Evolutionary conservation across 176 grass and related monocot species (phyloP).

Genomic region (Carex littledalei): DNA sequence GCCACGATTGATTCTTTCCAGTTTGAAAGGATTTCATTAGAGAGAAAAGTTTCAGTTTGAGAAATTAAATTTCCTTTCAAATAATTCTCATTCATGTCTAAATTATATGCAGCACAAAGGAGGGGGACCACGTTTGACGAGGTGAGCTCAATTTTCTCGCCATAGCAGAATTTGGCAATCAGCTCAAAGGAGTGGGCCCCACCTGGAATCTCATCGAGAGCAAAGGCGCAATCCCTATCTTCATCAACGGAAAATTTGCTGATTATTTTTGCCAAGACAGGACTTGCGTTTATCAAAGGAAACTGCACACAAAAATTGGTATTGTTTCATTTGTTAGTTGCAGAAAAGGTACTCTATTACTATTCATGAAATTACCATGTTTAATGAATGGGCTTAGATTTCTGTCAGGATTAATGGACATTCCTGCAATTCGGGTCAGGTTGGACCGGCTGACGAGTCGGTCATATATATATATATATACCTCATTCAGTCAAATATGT

Average conservation of each 20-base stretch:
- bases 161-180: slow-evolving; percentile 79
- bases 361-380: background rate
- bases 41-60: slow-evolving; percentile 67
- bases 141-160: slow-evolving; percentile 79
- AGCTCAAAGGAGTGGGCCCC: slow-evolving; percentile 88
- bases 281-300: slow-evolving; percentile 76
- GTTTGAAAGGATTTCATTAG: slow-evolving; percentile 45
- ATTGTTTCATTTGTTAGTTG: background rate
- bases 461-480: background rate
- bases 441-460: background rate
- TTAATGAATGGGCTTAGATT: background rate
- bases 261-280: slow-evolving; percentile 69
- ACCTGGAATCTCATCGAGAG: slow-evolving; percentile 78
- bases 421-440: background rate
- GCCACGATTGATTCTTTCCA: slow-evolving; percentile 85
- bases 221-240: slow-evolving; percentile 52
- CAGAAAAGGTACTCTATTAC: background rate
- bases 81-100: slow-evolving; percentile 79
- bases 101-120: slow-evolving; percentile 69
- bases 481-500: background rate
- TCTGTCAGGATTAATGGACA: too few species aligned
- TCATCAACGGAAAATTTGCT: slow-evolving; percentile 45
- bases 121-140: slow-evolving; percentile 67
- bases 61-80: slow-evolving; percentile 76
- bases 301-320: slow-evolving; percentile 42